Evolutionary conservation across 2,329 filamentous ascomycete species (phyloP).

Genomic region (Cadophora gregata): DNA sequence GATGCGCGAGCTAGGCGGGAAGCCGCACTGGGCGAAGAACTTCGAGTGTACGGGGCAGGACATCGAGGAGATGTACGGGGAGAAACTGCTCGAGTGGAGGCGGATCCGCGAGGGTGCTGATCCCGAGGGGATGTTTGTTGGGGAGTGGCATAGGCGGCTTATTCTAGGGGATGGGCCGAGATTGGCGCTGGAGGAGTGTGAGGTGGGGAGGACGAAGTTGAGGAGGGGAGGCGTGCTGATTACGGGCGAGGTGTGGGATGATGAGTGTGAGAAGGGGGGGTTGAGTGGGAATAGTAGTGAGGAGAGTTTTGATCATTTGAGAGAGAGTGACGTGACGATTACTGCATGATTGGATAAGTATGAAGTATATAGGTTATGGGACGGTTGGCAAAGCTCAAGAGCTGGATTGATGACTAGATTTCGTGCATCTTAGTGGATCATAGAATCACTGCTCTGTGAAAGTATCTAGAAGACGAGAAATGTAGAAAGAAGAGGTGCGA

Average conservation of each 20-base stretch:
- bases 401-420: background rate
- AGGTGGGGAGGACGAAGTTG: conserved; percentile 35
- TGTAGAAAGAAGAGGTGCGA: background rate
- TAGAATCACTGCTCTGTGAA: background rate
- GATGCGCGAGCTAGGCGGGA: conserved; percentile 83
- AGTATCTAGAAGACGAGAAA: background rate
- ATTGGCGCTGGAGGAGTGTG: conserved; percentile 41
- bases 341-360: conserved; percentile 13
- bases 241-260: conserved; percentile 28
- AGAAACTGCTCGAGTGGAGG: conserved; percentile 70
- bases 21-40: conserved; percentile 94
- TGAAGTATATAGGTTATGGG: background rate
- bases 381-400: background rate
- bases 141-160: conserved; percentile 83
- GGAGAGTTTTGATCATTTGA: conserved; percentile 42
- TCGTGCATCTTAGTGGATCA: background rate
- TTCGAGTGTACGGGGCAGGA: conserved; percentile 68
- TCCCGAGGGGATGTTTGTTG: conserved; percentile 85
- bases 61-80: conserved; percentile 71
- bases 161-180: conserved; percentile 53
- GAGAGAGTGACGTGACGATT: conserved; percentile 33
- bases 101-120: conserved; percentile 73
- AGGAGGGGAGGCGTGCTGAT: conserved; percentile 39
- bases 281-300: conserved; percentile 34
- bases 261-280: conserved; percentile 21